A percentile compares a stretch with the other conserved stretches of the same genome.
phyloP scores from a whole-genome alignment of 164 flowering plant species.

The Protea cynaroides region DNA sequence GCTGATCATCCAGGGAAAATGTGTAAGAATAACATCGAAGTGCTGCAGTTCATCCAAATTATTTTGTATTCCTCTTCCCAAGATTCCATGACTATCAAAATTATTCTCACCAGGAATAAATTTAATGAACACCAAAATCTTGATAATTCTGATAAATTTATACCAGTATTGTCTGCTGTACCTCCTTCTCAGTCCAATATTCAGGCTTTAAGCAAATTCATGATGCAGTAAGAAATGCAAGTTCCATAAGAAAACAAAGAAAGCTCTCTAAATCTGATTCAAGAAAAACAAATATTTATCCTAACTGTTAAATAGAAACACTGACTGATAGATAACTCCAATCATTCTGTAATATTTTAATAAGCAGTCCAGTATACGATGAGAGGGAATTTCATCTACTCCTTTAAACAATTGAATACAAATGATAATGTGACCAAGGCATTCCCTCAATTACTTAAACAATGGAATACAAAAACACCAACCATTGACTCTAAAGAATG shows the following conservation, averaged over 20 bases:
- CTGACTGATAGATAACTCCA: background rate
- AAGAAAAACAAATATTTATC: background rate
- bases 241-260: background rate
- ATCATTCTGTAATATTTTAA: background rate
- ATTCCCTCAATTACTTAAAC: background rate
- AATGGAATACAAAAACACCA: background rate
- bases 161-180: background rate
- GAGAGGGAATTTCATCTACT: background rate
- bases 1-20: too few species aligned
- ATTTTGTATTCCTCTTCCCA: too few species aligned
- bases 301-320: background rate
- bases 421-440: background rate
- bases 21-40: too few species aligned
- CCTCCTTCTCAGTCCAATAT: too few species aligned
- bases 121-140: background rate
- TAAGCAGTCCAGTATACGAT: too few species aligned
- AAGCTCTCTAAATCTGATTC: background rate
- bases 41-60: too few species aligned
- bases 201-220: too few species aligned
- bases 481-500: background rate
- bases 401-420: background rate
- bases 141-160: background rate
- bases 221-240: background rate
- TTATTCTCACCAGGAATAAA: too few species aligned
- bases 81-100: too few species aligned